Conservation (phyloP, 352 stramenopile species). For the Phytophthora foliorum region DNA sequence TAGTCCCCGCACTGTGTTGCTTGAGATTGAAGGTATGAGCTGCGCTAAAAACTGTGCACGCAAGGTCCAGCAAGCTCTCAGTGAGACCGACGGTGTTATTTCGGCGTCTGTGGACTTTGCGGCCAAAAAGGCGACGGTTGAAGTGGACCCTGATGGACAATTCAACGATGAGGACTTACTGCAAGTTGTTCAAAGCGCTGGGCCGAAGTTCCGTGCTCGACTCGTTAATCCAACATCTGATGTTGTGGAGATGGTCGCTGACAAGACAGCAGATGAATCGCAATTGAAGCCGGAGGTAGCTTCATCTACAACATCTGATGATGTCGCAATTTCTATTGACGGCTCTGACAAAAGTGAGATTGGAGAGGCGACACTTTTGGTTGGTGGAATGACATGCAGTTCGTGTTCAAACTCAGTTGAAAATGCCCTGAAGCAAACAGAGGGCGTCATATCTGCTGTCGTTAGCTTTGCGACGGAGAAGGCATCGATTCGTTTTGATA, state of each 20-base stretch:
- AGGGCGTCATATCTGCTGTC: slow-evolving; percentile 79
- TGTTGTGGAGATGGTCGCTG: background rate
- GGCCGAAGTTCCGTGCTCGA: slow-evolving; percentile 36
- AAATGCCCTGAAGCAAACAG: slow-evolving; percentile 77
- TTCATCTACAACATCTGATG: slow-evolving; percentile 23
- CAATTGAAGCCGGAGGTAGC: slow-evolving; percentile 17
- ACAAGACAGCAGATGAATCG: slow-evolving; percentile 5
- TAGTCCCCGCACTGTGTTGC: slow-evolving; percentile 48
- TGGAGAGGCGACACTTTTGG: slow-evolving; percentile 68
- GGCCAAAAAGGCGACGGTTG: slow-evolving; percentile 63
- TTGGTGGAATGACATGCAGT: slow-evolving; percentile 94
- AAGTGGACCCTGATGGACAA: slow-evolving; percentile 64
- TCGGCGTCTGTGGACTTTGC: slow-evolving; percentile 79
- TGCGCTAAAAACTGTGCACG: slow-evolving; percentile 73
- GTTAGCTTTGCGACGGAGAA: slow-evolving; percentile 93
- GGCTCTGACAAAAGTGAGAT: slow-evolving; percentile 64
- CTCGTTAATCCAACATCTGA: slow-evolving; percentile 18
- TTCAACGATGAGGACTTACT: slow-evolving; percentile 76
- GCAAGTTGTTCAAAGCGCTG: slow-evolving; percentile 46
- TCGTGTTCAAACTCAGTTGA: slow-evolving; percentile 94
- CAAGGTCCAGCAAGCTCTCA: slow-evolving; percentile 78
- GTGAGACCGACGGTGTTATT: slow-evolving; percentile 64
- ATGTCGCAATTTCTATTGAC: slow-evolving; percentile 50
- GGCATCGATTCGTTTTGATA: slow-evolving; percentile 81
- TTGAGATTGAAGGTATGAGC: slow-evolving; percentile 77